These are phyloP conservation scores for Blastocystis sp. DNA, from an alignment of 352 stramenopile species.

Conservation along the genomic window DNA sequence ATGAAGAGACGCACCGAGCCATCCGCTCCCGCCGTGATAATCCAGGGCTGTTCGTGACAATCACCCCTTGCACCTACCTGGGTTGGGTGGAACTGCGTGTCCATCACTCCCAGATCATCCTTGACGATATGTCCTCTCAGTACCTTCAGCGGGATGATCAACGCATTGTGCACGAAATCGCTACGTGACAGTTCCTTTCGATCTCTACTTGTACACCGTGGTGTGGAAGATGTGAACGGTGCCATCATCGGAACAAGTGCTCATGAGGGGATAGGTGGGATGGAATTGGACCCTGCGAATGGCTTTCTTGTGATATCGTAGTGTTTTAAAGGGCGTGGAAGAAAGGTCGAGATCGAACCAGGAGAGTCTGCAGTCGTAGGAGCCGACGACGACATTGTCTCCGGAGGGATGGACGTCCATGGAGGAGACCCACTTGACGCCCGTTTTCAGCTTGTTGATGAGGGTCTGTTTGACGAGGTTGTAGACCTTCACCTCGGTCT, in stretches of 20 bases:
- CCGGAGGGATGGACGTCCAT: conserved; percentile 92
- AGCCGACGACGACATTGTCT: conserved; percentile 93
- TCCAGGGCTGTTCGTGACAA: conserved; percentile 67
- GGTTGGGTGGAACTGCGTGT: conserved; percentile 86
- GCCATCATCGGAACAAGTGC: conserved; percentile 91
- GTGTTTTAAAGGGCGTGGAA: conserved; percentile 90
- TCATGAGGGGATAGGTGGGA: conserved; percentile 87
- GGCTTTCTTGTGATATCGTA: conserved; percentile 95
- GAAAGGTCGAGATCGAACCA: conserved; percentile 98
- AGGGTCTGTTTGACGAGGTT: conserved; percentile 91
- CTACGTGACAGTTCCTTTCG: conserved; percentile 59
- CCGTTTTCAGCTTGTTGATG: conserved; percentile 90
- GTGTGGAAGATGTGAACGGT: conserved; percentile 97
- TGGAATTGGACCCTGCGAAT: conserved; percentile 84
- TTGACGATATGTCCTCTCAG: conserved; percentile 81
- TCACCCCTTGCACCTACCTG: conserved; percentile 72
- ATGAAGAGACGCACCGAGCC: conserved; percentile 86
- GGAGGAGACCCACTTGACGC: conserved; percentile 95
- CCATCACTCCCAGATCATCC: conserved; percentile 80
- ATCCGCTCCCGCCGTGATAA: conserved; percentile 84
- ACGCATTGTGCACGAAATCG: conserved; percentile 93
- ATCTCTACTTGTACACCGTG: conserved; percentile 81
- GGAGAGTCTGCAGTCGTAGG: conserved; percentile 87
- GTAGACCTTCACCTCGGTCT: conserved; percentile 93
- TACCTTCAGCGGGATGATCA: conserved; percentile 98